Percentiles rank a stretch among this genome's conserved stretches.
These are phyloP conservation scores for Dovyalis caffra DNA, from an alignment of 345 rosid genomes.

Conservation along the genomic window DNA sequence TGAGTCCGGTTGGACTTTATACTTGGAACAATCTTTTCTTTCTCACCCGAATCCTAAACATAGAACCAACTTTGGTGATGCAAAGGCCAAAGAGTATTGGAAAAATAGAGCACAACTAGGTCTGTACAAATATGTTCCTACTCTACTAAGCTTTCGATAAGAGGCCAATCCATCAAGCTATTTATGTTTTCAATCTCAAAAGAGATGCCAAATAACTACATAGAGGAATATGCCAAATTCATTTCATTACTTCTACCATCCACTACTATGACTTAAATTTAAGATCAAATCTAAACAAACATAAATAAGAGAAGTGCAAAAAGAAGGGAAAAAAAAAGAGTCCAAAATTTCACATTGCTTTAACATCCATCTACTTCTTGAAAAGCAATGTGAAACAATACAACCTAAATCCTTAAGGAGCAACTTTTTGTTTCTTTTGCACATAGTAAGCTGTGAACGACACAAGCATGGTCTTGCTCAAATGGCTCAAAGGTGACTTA, in stretches of 20 bases:
- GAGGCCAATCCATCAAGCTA: too few relatives aligned
- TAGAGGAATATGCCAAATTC: too few relatives aligned
- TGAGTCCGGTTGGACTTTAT: slow-evolving; percentile 98
- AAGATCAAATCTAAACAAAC: neutral
- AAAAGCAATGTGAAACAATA: neutral
- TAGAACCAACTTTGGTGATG: slow-evolving; percentile 17
- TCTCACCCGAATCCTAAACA: slow-evolving; percentile 32
- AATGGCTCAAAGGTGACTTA: slow-evolving; percentile 94
- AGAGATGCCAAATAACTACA: too few relatives aligned
- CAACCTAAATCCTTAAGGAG: slow-evolving; percentile 18
- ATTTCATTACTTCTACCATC: too few relatives aligned
- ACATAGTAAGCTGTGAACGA: slow-evolving; percentile 76
- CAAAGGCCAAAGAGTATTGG: too few relatives aligned
- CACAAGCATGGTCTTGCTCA: slow-evolving; percentile 97
- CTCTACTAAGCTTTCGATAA: too few relatives aligned
- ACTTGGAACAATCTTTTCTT: slow-evolving; percentile 68
- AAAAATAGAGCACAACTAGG: too few relatives aligned
- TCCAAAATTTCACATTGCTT: neutral
- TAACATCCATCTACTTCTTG: neutral
- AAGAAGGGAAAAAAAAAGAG: too few relatives aligned
- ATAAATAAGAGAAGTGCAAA: neutral
- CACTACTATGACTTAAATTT: too few relatives aligned
- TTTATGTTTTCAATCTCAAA: too few relatives aligned
- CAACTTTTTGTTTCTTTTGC: slow-evolving; percentile 76
- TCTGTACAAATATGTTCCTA: too few relatives aligned